Evolutionary conservation across 352 stramenopile genomes (phyloP).

Genomic region (Phytophthora hibernalis): DNA sequence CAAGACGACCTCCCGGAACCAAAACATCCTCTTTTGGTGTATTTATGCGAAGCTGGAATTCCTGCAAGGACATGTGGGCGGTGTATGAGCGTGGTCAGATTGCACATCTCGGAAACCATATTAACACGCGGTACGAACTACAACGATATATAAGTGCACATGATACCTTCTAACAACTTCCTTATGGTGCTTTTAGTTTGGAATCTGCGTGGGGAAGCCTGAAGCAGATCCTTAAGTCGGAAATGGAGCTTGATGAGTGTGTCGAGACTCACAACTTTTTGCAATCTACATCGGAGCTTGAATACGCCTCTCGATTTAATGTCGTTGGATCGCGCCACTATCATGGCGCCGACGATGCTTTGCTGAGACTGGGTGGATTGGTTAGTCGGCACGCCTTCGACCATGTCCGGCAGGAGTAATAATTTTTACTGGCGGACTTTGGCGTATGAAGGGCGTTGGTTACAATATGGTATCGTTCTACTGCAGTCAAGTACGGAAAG

Average conservation of each 20-base stretch:
- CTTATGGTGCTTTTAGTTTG: too few relatives aligned
- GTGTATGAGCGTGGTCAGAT: not conserved
- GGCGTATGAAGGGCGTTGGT: not conserved
- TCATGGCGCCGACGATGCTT: too few relatives aligned
- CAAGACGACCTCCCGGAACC: not conserved
- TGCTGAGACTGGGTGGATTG: too few relatives aligned
- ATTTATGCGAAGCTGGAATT: constrained; percentile 1
- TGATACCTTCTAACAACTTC: not conserved
- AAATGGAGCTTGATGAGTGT: constrained; percentile 17
- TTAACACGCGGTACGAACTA: too few relatives aligned
- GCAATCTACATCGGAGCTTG: constrained; percentile 3
- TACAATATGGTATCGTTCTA: constrained; percentile 2
- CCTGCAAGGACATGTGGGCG: not conserved
- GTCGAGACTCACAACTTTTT: constrained; percentile 8
- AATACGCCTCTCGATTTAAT: constrained; percentile 4
- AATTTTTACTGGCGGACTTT: not conserved
- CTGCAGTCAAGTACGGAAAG: too few relatives aligned
- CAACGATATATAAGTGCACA: too few relatives aligned
- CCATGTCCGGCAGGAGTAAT: not conserved
- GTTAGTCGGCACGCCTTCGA: constrained; percentile 8
- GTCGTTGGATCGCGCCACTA: too few relatives aligned
- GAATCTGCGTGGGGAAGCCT: constrained; percentile 9
- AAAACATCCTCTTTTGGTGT: not conserved
- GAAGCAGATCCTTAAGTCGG: constrained; percentile 8
- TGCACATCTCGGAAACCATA: too few relatives aligned